phyloP scores from a whole-genome alignment of 78 protist species.

The Anaeramoeba flamelloides region DNA sequence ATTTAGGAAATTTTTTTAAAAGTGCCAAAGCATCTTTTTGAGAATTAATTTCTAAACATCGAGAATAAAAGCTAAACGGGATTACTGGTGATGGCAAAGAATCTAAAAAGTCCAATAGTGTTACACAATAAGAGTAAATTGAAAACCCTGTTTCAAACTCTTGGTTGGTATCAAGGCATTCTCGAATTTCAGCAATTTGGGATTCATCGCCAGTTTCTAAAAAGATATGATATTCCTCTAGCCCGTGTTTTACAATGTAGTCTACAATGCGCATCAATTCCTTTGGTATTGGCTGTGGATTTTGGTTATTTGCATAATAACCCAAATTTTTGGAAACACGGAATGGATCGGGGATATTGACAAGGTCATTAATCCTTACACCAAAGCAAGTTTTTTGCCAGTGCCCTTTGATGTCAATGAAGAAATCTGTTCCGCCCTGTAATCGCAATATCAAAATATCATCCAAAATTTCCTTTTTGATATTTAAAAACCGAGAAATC shows the following conservation, averaged over 20 bases:
- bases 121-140: background rate
- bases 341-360: no score
- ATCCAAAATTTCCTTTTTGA: background rate
- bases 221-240: background rate
- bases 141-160: background rate
- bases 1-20: no score
- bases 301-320: no score
- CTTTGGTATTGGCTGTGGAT: background rate
- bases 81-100: background rate
- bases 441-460: background rate
- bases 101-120: background rate
- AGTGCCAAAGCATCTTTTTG: no score
- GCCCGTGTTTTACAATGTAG: background rate
- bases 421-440: background rate
- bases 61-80: background rate
- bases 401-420: no score
- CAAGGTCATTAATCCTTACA: no score
- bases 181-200: background rate
- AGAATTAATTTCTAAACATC: background rate
- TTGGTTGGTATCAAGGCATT: background rate
- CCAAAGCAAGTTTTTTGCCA: no score
- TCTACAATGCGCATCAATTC: background rate
- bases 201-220: background rate
- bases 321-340: no score
- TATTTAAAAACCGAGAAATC: background rate